Evolutionary conservation across 495 filamentous ascomycete species (phyloP).

Genomic region (Penicillium atrosanguineum): DNA sequence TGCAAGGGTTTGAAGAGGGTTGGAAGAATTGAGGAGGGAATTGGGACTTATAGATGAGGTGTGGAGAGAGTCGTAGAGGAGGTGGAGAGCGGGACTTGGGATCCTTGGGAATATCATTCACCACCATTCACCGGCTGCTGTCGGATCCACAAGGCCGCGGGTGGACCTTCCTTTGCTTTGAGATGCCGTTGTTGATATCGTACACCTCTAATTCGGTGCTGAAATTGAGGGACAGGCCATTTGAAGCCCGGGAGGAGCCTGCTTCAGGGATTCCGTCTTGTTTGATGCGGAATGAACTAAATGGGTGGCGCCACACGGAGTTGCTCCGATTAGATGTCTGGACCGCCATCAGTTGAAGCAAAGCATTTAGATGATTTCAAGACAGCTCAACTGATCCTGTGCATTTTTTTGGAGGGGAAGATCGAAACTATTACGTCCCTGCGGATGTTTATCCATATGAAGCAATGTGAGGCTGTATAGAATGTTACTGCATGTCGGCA

Average conservation of each 20-base stretch:
- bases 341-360: not conserved
- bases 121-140: not conserved
- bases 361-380: not conserved
- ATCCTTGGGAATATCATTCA: not conserved
- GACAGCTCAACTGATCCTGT: not conserved
- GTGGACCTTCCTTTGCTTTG: constrained; percentile 17
- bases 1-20: not conserved
- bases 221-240: not conserved
- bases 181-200: not conserved
- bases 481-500: too few species aligned
- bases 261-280: not conserved
- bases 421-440: too few species aligned
- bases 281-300: not conserved
- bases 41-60: not conserved
- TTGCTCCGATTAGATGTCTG: not conserved
- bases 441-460: too few species aligned
- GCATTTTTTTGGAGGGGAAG: too few species aligned
- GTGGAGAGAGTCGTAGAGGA: not conserved
- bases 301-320: not conserved
- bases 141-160: not conserved
- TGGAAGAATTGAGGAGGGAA: not conserved
- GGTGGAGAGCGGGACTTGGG: not conserved
- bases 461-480: not conserved
- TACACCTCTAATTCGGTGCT: not conserved
- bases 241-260: not conserved